Evolutionary conservation across 352 stramenopile species (phyloP).

Genomic region (Phytopythium mirpurense): DNA sequence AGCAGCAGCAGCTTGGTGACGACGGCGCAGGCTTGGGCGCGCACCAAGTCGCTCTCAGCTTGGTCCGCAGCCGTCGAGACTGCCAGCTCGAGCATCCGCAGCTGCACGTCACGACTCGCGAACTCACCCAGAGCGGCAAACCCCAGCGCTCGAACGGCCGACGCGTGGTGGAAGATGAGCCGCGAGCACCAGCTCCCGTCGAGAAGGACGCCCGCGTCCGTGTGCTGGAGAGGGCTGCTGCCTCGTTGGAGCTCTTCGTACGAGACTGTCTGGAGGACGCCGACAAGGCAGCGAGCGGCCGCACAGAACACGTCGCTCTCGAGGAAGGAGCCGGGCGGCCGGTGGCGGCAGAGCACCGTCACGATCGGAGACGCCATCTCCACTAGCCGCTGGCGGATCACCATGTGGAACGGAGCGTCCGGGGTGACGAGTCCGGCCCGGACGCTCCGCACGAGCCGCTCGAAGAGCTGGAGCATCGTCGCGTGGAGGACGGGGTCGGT

Average conservation of each 20-base stretch:
- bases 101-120: slow-evolving; percentile 6
- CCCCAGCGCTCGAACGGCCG: slow-evolving; percentile 39
- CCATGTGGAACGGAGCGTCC: slow-evolving; percentile 8
- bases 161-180: slow-evolving; percentile 53
- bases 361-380: slow-evolving; percentile 40
- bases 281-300: slow-evolving; percentile 35
- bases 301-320: slow-evolving; percentile 32
- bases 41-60: slow-evolving; percentile 49
- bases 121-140: slow-evolving; percentile 24
- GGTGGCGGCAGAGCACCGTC: slow-evolving; percentile 42
- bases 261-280: slow-evolving; percentile 21
- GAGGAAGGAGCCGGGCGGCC: slow-evolving; percentile 46
- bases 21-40: slow-evolving; percentile 29
- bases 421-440: background rate
- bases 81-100: slow-evolving; percentile 35
- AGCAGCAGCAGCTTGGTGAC: slow-evolving; percentile 25
- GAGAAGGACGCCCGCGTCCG: slow-evolving; percentile 27
- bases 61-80: slow-evolving; percentile 42
- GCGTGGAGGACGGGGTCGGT: slow-evolving; percentile 37
- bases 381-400: slow-evolving; percentile 30
- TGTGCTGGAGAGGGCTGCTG: slow-evolving; percentile 21
- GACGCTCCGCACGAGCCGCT: background rate
- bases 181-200: slow-evolving; percentile 45
- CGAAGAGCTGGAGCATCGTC: slow-evolving; percentile 35
- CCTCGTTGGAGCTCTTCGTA: slow-evolving; percentile 14